phyloP scores from a whole-genome alignment of 2,329 filamentous ascomycete species.

The Rhynchosporium graminicola region DNA sequence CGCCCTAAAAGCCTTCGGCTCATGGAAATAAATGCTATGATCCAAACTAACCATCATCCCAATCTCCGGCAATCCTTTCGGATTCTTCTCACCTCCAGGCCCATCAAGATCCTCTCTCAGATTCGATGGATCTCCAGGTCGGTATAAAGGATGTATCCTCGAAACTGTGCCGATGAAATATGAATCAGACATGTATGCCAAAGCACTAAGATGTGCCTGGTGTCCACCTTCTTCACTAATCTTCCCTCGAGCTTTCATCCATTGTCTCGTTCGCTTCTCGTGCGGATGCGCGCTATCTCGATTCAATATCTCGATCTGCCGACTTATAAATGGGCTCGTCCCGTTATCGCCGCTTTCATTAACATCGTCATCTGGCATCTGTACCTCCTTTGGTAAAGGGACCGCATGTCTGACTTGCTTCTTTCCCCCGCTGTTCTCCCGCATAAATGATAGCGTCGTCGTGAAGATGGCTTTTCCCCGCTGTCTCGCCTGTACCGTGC shows the following conservation, averaged over 20 bases:
- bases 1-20: conserved; percentile 57
- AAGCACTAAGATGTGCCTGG: conserved; percentile 78
- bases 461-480: conserved; percentile 90
- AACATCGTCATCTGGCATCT: conserved; percentile 46
- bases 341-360: conserved; percentile 27
- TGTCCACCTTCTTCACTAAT: conserved; percentile 75
- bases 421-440: conserved; percentile 57
- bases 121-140: conserved; percentile 57
- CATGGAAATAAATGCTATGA: conserved; percentile 71
- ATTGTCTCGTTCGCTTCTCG: conserved; percentile 68
- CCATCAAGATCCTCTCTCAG: conserved; percentile 10
- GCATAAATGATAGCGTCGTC: conserved; percentile 86
- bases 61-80: conserved; percentile 56
- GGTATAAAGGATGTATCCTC: conserved; percentile 77
- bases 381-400: conserved; percentile 53
- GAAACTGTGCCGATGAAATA: conserved; percentile 91
- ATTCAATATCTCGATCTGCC: conserved; percentile 58
- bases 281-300: conserved; percentile 54
- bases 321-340: conserved; percentile 57
- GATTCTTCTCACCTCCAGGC: conserved; percentile 40
- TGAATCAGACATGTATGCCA: conserved; percentile 91
- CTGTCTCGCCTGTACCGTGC: conserved; percentile 95
- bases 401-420: conserved; percentile 65
- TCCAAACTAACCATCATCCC: conserved; percentile 88
- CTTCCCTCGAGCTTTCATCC: conserved; percentile 72